phyloP scores from a whole-genome alignment of 176 grass and related monocot species.

The barley (Hordeum vulgare) region DNA sequence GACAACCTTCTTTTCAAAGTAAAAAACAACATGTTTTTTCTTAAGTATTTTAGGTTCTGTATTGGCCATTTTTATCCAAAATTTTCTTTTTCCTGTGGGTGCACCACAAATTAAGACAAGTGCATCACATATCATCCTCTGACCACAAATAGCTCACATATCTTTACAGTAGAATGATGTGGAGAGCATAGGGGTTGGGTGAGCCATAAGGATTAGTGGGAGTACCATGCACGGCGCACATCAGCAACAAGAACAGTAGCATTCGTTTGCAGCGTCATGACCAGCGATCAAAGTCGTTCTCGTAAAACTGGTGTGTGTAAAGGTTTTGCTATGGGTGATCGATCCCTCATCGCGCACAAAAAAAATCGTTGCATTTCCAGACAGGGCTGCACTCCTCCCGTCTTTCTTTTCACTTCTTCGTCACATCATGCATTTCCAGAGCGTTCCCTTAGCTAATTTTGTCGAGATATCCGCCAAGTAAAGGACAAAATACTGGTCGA shows the following conservation, averaged over 20 bases:
- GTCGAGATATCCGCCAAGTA: background rate
- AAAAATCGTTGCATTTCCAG: background rate
- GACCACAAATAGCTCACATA: background rate
- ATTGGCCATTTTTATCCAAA: no score
- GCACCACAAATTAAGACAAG: background rate
- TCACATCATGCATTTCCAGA: background rate
- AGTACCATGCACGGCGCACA: background rate
- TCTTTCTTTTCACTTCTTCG: background rate
- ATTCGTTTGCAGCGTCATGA: slow-evolving; percentile 10
- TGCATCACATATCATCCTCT: background rate
- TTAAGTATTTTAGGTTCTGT: no score
- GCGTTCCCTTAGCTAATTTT: background rate
- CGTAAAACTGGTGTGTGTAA: background rate
- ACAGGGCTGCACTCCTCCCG: background rate
- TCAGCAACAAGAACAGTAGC: background rate
- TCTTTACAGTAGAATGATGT: background rate
- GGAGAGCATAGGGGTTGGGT: background rate
- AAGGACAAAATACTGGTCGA: background rate
- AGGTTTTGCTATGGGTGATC: background rate
- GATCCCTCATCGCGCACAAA: background rate
- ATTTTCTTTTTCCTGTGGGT: no score
- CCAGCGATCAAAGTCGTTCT: background rate
- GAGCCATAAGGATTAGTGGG: slow-evolving; percentile 7
- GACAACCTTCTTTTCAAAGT: no score
- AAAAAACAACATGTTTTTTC: no score